Percentiles rank a stretch among this genome's conserved stretches.
Conservation (phyloP, 345 rosid genomes). For the Salix arbutifolia region DNA sequence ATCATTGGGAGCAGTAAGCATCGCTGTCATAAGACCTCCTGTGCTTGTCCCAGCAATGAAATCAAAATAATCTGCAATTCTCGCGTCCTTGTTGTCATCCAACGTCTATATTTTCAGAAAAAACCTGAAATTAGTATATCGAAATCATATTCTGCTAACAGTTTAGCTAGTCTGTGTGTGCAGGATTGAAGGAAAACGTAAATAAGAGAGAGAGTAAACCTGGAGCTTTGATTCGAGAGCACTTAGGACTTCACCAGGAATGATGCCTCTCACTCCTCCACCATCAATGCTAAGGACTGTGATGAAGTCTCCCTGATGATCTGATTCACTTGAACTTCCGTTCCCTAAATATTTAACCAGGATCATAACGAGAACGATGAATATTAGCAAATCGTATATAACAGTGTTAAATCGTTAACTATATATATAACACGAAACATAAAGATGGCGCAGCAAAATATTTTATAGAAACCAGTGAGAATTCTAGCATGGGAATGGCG, state of each 20-base stretch:
- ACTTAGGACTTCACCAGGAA: not conserved
- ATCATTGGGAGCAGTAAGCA: not conserved
- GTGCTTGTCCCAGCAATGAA: not conserved
- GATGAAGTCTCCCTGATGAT: not conserved
- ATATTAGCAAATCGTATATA: no score
- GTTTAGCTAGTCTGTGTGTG: no score
- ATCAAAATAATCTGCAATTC: not conserved
- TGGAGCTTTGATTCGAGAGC: not conserved
- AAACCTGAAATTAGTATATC: no score
- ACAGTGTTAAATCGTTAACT: no score
- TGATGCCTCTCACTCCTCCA: not conserved
- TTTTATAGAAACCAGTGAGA: no score
- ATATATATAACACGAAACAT: no score
- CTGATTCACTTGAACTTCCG: not conserved
- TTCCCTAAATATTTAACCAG: not conserved
- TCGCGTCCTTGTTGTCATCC: not conserved
- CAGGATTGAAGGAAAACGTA: no score
- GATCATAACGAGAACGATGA: not conserved
- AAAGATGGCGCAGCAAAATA: no score
- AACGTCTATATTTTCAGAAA: not conserved
- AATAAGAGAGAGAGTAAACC: not conserved
- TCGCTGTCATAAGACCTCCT: not conserved
- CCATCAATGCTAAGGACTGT: not conserved
- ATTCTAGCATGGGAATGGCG: no score
- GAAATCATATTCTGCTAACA: no score